A percentile compares a stretch with the other conserved stretches of the same genome.
Conservation (phyloP, 495 filamentous ascomycete species). For the Penicillium nucicola region DNA sequence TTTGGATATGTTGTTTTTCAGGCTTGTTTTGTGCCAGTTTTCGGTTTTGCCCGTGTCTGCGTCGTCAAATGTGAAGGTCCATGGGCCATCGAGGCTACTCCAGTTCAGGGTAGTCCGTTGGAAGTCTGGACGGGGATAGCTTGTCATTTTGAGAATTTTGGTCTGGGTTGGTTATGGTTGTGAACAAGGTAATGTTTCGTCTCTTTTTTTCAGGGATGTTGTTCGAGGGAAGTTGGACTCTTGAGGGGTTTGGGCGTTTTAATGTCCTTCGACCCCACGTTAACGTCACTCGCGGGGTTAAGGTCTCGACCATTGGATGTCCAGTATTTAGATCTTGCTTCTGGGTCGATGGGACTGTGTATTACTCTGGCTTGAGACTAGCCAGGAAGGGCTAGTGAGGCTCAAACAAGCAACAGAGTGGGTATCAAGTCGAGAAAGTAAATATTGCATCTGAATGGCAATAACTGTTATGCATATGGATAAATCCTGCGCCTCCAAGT, state of each 20-base stretch:
- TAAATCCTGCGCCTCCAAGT: no score
- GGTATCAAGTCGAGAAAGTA: no score
- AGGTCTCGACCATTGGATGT: background rate
- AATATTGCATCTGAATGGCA: no score
- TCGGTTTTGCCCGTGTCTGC: constrained; percentile 42
- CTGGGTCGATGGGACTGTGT: no score
- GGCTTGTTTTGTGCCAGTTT: constrained; percentile 28
- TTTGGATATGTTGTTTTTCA: constrained; percentile 19
- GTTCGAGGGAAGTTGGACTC: background rate
- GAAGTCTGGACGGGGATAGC: constrained; percentile 53
- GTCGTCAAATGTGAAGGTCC: constrained; percentile 59
- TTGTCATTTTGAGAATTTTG: constrained; percentile 27
- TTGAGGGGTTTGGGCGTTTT: background rate
- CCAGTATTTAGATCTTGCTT: no score
- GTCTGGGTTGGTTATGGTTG: background rate
- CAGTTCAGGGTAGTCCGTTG: constrained; percentile 47
- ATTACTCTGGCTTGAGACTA: no score
- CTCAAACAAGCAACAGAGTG: no score
- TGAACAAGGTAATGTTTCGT: background rate
- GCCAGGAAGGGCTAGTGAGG: no score
- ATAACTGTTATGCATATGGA: no score
- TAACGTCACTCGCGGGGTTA: background rate
- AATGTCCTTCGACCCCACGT: background rate
- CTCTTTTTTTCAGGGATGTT: background rate
- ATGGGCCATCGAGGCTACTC: constrained; percentile 51